Evolutionary conservation across 192 early-diverging fungal species (phyloP), one percentile per base, ranked within the genome.

Genomic region (Thamnidium elegans): DNA sequence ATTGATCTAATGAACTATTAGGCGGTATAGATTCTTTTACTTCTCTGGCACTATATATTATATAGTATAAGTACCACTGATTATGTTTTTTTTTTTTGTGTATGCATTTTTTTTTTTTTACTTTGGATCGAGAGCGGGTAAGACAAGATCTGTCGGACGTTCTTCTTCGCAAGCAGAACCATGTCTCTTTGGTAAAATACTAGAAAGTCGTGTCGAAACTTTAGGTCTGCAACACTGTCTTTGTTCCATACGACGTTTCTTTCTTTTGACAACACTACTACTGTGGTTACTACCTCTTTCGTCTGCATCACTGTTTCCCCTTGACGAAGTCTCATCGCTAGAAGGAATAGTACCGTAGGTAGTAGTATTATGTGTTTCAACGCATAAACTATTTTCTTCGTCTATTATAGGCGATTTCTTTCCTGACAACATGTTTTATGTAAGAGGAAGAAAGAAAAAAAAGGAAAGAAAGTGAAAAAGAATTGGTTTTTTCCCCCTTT

Each of bases 91-190:
- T 51, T 51, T 26, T 26, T 26, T 1, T 26, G 26, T 2, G 26
- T 26, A 26, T 26, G 50, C 7, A 15, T 51, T 19, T 51, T n/a
- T 20, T 15, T 51, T 23, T 9, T 15, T 9, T 36, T 63, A 69
- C 67, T 62, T 69, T 47, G 44, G 53, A 55, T 69, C 67, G 15
- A 69, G 45, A 21, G 67, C 58, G n/a, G 67, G 60, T 14, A 69
- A 47, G 10, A 69, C 67, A n/a, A 69, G 52, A 31, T n/a, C 32
- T 56, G 23, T 11, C 4, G 3, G 2, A 34, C 32, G 32, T 14
- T 32, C 46, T 48, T 64, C 26, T 14, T 34, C 55, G 3, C 26
- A 26, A 26, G 26, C 26, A 26, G 26, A 26, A 26, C 26, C 26
- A 26, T 26, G 26, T 3, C 26, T 26, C 26, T 26, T 26, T 6